phyloP scores from a whole-genome alignment of 306 rosid species.

The Ormosia emarginata region DNA sequence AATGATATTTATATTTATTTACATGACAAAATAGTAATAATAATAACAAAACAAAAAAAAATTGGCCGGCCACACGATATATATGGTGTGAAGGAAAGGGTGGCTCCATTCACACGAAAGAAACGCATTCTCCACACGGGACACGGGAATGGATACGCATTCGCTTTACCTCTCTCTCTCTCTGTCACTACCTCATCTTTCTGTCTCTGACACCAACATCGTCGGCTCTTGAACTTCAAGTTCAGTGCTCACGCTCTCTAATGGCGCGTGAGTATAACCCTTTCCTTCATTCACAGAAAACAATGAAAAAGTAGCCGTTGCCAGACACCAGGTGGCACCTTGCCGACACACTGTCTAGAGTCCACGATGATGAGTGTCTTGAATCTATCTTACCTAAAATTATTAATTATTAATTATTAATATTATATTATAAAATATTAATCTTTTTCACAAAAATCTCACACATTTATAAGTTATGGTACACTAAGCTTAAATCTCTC shows the following conservation, averaged over 20 bases:
- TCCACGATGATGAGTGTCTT: not conserved
- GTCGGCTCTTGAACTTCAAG: not conserved
- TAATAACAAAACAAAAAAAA: not conserved
- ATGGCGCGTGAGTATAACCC: constrained; percentile 1
- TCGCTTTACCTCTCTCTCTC: not conserved
- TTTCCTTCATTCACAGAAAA: not conserved
- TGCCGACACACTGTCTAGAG: constrained; percentile 26
- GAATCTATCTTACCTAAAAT: not conserved
- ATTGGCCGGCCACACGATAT: not conserved
- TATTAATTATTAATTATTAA: not conserved
- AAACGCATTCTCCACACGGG: constrained; percentile 25
- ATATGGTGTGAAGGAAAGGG: not conserved
- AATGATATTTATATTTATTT: too few species aligned
- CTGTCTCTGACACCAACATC: not conserved
- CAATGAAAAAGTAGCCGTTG: constrained; percentile 29
- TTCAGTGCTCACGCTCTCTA: constrained; percentile 2
- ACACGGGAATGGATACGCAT: constrained; percentile 19
- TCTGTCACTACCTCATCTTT: not conserved
- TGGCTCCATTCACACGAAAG: not conserved
- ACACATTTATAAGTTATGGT: not conserved
- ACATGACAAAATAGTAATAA: not conserved
- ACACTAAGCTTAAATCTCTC: not conserved
- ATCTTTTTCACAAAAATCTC: not conserved
- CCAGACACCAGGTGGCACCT: constrained; percentile 7
- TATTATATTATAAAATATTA: not conserved